Evolutionary conservation across 2,329 filamentous ascomycete genomes (phyloP), one percentile per base, ranked within the genome.

Genomic region (Talaromyces sp.): DNA sequence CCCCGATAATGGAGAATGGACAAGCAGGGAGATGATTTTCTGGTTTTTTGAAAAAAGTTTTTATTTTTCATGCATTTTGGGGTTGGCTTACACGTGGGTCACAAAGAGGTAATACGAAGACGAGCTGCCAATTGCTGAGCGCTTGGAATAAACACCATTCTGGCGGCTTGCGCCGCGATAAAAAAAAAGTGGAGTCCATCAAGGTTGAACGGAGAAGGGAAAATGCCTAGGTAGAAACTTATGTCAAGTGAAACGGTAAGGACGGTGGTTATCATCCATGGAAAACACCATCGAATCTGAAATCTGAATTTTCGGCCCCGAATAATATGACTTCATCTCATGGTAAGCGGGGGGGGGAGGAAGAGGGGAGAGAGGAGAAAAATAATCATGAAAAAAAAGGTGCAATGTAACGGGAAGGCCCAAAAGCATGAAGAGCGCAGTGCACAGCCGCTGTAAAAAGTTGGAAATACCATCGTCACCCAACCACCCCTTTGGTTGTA

Each of bases 141-240:
- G 35, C 46, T 56, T 55, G 55, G 61, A 40, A 50, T 52, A 49
- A 49, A 50, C 47, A 55, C 55, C 55, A 52, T 61, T 57, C 47
- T 58, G 60, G 61, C 52, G 58, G 56, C 43, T 33, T 61, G 54
- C 52, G 49, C 58, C 60, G 55, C 58, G 46, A 41, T 35, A 27
- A 32, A 27, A 27, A 32, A 56, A 52, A 59, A 54, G 56, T 60
- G 57, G 57, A 60, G 6, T 50, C 24, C 14, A 16, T 30, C 13
- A 32, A 40, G 33, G 44, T 42, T 46, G 37, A 41, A 52, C 41
- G 39, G 46, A 40, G 22, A 45, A 36, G 47, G 49, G 51, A 46
- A 49, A 51, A n/a, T n/a, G n/a, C n/a, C n/a, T n/a, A n/a, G n/a
- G n/a, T n/a, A n/a, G n/a, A n/a, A n/a, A n/a, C n/a, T n/a, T n/a